Evolutionary conservation across 2,329 filamentous ascomycete genomes (phyloP).

Genomic region (Verticillium nubilum): DNA sequence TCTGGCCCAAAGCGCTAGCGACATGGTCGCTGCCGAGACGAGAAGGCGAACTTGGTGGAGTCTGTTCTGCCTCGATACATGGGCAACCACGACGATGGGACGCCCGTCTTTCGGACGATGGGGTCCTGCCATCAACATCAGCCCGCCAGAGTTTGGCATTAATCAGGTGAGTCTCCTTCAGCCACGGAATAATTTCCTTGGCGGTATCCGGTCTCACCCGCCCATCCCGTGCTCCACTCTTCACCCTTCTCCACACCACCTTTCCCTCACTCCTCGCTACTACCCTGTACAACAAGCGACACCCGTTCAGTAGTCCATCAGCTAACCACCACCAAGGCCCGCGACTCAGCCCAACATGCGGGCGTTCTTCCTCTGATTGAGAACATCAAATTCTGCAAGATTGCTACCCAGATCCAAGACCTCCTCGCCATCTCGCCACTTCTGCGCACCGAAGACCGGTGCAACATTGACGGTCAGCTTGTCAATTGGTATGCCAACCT

Average conservation of each 20-base stretch:
- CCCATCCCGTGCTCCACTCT: not conserved
- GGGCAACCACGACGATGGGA: slow-evolving; percentile 66
- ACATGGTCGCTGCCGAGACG: slow-evolving; percentile 52
- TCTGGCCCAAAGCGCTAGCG: slow-evolving; percentile 34
- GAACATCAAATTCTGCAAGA: slow-evolving; percentile 74
- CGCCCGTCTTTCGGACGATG: slow-evolving; percentile 64
- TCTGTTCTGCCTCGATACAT: slow-evolving; percentile 68
- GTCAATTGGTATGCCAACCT: slow-evolving; percentile 68
- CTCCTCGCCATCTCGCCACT: slow-evolving; percentile 64
- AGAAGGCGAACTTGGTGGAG: slow-evolving; percentile 70
- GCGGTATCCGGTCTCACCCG: not conserved
- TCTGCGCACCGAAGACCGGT: slow-evolving; percentile 60
- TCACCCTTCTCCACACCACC: slow-evolving; percentile 1
- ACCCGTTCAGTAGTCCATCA: not conserved
- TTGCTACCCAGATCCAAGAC: slow-evolving; percentile 73
- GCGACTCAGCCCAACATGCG: slow-evolving; percentile 52
- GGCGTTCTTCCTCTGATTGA: slow-evolving; percentile 67
- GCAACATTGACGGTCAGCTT: slow-evolving; percentile 61
- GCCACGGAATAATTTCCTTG: not conserved
- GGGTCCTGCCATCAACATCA: slow-evolving; percentile 62
- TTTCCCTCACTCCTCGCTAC: slow-evolving; percentile 1
- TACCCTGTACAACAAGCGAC: not conserved
- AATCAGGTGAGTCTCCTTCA: slow-evolving; percentile 22
- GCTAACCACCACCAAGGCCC: slow-evolving; percentile 15
- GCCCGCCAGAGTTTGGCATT: slow-evolving; percentile 50